Evolutionary conservation across 225 moss, liverwort and hornwort genomes (phyloP), one percentile per base, ranked within the genome.

Genomic region (Bryoerythrophyllum caledonicum): DNA sequence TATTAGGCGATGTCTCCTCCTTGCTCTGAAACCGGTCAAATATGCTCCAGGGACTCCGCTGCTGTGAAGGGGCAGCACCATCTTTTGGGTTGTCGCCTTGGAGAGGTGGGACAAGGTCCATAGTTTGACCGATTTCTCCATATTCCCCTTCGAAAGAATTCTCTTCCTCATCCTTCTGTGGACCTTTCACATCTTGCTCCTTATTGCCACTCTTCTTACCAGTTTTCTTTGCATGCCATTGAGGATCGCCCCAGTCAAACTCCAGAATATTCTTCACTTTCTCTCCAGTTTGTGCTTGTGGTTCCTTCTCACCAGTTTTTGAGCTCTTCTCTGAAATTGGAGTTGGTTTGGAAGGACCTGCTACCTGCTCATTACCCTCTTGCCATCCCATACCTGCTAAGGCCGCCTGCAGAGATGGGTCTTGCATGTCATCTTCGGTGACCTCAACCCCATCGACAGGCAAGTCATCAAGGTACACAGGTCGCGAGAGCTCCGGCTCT

Each of bases 351-450:
- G 71, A 60, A 64, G 77, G 63, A 73, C 49, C 32, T 63, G 55
- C 49, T 32, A 65, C 74, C 70, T 84, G 85, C 60, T 78, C 73
- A 49, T 6, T 17, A 63, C 82, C 93, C 52, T 78, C 78, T 68
- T 85, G 80, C 88, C 91, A 90, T 37, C 95, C 99, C 60, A 95
- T 63, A 17, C 62, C 48, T 68, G 92, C 81, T 70, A 99, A 84
- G 71, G 90, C 90, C 78, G 86, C 82, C 59, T 91, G 93, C 79
- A 99, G 48, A 55, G 89, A 86, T 19, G 95, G 90, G 59, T 95
- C 89, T 72, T 88, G 88, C 95, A 93, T 88, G 76, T 95, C 95
- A 77, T 93, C 88, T 20, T 95, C 95, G 46, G 95, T 93, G 10
- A 95, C 91, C 30, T 93, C 83, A 62, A 85, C 91, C 68, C 89